Conservation (phyloP, 352 stramenopile species). For the Pythium dissotocum region DNA sequence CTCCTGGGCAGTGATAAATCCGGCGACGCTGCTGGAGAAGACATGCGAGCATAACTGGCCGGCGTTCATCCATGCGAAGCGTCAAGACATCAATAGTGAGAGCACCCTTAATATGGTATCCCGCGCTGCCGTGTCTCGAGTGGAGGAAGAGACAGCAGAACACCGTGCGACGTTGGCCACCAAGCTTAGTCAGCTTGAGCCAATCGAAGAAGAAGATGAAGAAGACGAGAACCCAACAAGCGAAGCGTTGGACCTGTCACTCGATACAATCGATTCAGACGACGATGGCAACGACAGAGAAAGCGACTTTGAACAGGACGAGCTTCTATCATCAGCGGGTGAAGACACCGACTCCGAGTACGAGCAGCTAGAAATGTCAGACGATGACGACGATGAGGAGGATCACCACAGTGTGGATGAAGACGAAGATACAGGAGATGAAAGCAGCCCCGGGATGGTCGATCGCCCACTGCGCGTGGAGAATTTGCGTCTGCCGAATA, state of each 20-base stretch:
- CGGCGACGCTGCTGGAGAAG: constrained; percentile 51
- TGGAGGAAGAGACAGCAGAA: constrained; percentile 24
- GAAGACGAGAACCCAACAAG: constrained; percentile 7
- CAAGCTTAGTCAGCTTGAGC: background rate
- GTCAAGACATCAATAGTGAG: constrained; percentile 11
- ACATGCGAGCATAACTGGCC: constrained; percentile 87
- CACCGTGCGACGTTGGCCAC: background rate
- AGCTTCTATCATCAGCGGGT: constrained; percentile 70
- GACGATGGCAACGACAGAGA: constrained; percentile 50
- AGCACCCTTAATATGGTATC: constrained; percentile 28
- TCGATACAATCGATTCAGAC: constrained; percentile 25
- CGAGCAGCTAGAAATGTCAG: constrained; percentile 71
- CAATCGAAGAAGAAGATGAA: constrained; percentile 21
- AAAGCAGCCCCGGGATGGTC: background rate
- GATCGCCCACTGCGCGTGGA: constrained; percentile 57
- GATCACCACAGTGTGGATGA: constrained; percentile 24
- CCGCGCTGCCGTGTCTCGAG: constrained; percentile 19
- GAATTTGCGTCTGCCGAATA: constrained; percentile 45
- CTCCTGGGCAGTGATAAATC: constrained; percentile 78
- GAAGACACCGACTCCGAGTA: constrained; percentile 80
- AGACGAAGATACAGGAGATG: constrained; percentile 18
- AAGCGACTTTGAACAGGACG: constrained; percentile 84
- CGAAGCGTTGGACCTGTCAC: constrained; percentile 14
- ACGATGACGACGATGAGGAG: constrained; percentile 53
- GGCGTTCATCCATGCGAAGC: constrained; percentile 60